These are phyloP conservation scores for Niebla homalea DNA, from an alignment of 495 filamentous ascomycete genomes.

Conservation along the genomic window DNA sequence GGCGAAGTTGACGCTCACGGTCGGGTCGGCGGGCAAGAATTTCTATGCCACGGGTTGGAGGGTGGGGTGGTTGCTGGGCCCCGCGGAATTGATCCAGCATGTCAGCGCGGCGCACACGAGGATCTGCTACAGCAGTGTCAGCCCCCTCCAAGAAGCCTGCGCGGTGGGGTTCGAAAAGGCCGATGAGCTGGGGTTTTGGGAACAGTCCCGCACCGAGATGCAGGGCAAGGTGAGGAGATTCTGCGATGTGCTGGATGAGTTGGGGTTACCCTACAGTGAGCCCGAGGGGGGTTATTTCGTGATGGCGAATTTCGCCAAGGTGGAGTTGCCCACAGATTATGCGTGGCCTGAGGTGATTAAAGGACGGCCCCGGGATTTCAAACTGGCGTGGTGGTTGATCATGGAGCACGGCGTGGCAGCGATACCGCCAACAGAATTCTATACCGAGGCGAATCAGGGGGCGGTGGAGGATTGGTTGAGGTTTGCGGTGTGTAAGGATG, in stretches of 20 bases:
- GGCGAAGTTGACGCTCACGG: conserved; percentile 74
- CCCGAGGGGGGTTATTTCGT: conserved; percentile 97
- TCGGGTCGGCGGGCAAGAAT: conserved; percentile 91
- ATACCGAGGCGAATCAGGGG: conserved; percentile 66
- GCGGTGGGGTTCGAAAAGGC: conserved; percentile 91
- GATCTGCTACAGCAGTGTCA: conserved; percentile 90
- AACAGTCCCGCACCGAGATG: conserved; percentile 73
- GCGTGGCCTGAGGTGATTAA: conserved; percentile 81
- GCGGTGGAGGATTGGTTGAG: conserved; percentile 86
- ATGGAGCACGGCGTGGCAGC: conserved; percentile 90
- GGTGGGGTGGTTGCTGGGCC: conserved; percentile 89
- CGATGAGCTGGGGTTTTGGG: conserved; percentile 77
- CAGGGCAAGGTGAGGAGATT: conserved; percentile 75
- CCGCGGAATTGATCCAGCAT: conserved; percentile 78
- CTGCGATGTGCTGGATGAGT: conserved; percentile 77
- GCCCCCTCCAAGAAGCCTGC: conserved; percentile 89
- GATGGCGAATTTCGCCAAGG: conserved; percentile 76
- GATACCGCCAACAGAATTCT: conserved; percentile 95
- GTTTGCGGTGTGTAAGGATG: conserved; percentile 95
- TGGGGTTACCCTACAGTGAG: conserved; percentile 79
- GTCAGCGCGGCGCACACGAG: conserved; percentile 85
- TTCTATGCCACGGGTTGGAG: conserved; percentile 98
- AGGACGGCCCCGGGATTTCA: conserved; percentile 76
- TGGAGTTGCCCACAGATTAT: conserved; percentile 68
- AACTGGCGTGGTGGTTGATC: conserved; percentile 90